Base-by-base conservation (phyloP, 164 flowering plant species). In the Berberis thunbergii region DNA sequence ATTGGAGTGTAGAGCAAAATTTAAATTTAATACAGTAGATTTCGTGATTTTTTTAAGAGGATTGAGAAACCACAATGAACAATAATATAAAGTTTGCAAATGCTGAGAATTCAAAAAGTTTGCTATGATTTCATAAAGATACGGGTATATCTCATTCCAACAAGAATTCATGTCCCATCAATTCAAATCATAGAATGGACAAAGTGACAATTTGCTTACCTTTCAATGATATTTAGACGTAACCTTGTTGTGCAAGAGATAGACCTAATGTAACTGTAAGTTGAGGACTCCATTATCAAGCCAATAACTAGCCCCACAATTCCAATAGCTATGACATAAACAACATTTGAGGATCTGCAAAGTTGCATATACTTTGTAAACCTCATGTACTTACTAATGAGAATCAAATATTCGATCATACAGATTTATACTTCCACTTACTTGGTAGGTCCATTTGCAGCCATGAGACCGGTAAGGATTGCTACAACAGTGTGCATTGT, bases 391-490 rank as follows among this genome's bases (percentile, higher is more conserved):
- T 4, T 13, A 54, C 38, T 39, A 45, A 49, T 48, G 38, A 49
- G 38, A 61, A 57, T 41, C 4, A 57, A 8, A 50, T 6, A 4
- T 44, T 11, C 40, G 1, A 1, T 3, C 41, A 13, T 49, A 41
- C 43, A 54, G 45, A 46, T 13, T 46, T 13, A 3, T 41, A 45
- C 78, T 71, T 65, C 80, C 67, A 9, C 2, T 3, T 89, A 88
- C 97, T 94, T 84, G 67, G 98, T 94, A 54, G 97, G 84, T 50
- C 86, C 84, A 40, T 79, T 88, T 60, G 59, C 69, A 43, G 97
- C 97, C 91, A 90, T 68, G 43, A 94, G 80, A 46, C 95, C 98
- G 7, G 97, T 93, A 45, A 88, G 77, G 75, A 93, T 87, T 43
- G 89, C 77, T 12, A 82, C 91, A 68, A 62, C 77, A 1, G 90